Evolutionary conservation across 2,329 filamentous ascomycete species (phyloP).

Genomic region (Trichoderma sp.): DNA sequence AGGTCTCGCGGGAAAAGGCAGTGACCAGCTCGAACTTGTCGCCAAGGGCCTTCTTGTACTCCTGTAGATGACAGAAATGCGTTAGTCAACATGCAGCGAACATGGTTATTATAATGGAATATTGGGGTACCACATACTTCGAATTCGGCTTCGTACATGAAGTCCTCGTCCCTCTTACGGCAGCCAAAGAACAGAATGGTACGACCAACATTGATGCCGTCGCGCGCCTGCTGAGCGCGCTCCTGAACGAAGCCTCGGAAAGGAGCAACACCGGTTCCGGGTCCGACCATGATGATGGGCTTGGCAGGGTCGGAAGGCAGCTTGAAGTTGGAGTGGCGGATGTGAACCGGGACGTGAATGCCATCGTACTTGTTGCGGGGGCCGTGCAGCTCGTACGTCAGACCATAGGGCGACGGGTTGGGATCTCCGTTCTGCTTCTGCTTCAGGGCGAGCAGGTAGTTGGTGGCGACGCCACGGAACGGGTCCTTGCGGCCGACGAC

Average conservation of each 20-base stretch:
- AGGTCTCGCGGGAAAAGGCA: constrained; percentile 87
- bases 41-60: constrained; percentile 80
- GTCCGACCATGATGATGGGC: constrained; percentile 93
- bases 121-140: constrained; percentile 62
- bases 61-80: constrained; percentile 51
- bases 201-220: constrained; percentile 80
- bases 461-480: constrained; percentile 94
- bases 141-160: constrained; percentile 90
- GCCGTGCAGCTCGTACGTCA: constrained; percentile 83
- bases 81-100: background rate
- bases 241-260: constrained; percentile 97
- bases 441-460: constrained; percentile 92
- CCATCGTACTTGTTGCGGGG: constrained; percentile 97
- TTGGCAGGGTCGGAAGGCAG: constrained; percentile 92
- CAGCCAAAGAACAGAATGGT: constrained; percentile 96
- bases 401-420: constrained; percentile 76
- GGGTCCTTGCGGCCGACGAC: constrained; percentile 76
- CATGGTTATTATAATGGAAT: background rate
- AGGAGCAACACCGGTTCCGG: constrained; percentile 93
- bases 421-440: constrained; percentile 93
- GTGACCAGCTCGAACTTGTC: constrained; percentile 89
- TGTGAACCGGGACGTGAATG: constrained; percentile 90
- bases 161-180: constrained; percentile 84
- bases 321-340: constrained; percentile 99
- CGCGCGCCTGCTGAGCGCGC: constrained; percentile 77